phyloP scores from a whole-genome alignment of 345 rosid genomes.

The Melastoma malabathricum region DNA sequence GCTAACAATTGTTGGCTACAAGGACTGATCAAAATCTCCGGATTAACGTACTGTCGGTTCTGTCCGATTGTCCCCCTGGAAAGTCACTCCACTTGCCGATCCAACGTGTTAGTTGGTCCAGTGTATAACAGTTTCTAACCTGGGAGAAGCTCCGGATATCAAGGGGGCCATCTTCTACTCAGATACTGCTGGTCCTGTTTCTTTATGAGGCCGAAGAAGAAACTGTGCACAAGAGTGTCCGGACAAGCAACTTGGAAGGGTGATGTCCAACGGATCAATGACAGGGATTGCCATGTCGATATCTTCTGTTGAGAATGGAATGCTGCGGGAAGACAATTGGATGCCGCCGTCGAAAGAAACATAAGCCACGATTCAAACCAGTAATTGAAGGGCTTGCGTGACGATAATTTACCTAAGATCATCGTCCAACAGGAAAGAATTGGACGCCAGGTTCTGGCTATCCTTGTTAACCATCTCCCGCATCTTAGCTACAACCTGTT shows the following conservation, averaged over 20 bases:
- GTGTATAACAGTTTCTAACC: too few species aligned
- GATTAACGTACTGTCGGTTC: too few species aligned
- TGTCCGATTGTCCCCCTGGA: too few species aligned
- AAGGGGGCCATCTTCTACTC: too few species aligned
- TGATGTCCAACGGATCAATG: conserved; percentile 57
- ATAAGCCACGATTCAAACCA: neutral
- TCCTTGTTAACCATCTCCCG: conserved; percentile 74
- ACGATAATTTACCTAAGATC: conserved; percentile 59
- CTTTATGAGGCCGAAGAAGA: too few species aligned
- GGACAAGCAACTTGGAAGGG: conserved; percentile 7
- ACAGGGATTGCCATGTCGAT: conserved; percentile 83
- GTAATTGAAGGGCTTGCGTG: neutral
- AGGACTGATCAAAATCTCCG: too few species aligned
- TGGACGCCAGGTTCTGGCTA: conserved; percentile 63
- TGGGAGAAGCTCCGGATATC: too few species aligned
- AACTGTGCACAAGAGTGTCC: too few species aligned
- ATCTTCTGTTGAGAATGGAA: conserved; percentile 91
- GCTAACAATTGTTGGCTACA: too few species aligned
- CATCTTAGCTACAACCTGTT: conserved; percentile 80
- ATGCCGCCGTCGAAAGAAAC: neutral
- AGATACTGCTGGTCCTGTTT: too few species aligned
- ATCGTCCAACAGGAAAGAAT: conserved; percentile 87
- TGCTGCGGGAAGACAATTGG: conserved; percentile 37
- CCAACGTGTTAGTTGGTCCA: too few species aligned
- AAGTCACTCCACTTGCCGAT: too few species aligned